phyloP scores from a whole-genome alignment of 768 basidiomycete genomes.

The Vishniacozyma victoriae region DNA sequence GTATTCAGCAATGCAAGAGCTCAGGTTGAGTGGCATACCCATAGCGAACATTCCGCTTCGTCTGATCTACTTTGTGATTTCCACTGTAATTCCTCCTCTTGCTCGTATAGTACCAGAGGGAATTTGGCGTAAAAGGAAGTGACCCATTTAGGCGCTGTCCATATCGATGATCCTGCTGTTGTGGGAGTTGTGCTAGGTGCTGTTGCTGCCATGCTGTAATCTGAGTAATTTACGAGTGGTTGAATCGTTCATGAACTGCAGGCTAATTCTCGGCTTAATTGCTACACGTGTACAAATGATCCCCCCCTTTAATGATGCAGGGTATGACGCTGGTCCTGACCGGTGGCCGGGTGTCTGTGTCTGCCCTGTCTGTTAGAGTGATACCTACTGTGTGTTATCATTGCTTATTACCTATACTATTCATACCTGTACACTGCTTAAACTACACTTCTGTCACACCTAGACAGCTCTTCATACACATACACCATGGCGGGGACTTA shows the following conservation, averaged over 20 bases:
- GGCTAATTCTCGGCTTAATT: too few species aligned
- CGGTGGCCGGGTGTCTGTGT: too few species aligned
- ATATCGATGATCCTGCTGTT: neutral
- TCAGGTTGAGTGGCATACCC: conserved; percentile 10
- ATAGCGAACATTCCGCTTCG: conserved; percentile 5
- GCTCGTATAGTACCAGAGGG: conserved; percentile 29
- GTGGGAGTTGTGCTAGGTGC: neutral
- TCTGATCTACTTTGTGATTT: conserved; percentile 1
- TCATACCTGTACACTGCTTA: too few species aligned
- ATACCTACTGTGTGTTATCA: too few species aligned
- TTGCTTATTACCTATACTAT: too few species aligned
- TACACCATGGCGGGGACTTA: too few species aligned
- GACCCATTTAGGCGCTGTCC: conserved; percentile 29
- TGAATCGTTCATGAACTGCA: neutral
- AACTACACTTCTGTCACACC: too few species aligned
- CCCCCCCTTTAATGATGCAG: too few species aligned
- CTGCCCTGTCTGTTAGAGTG: too few species aligned
- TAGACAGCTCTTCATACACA: too few species aligned
- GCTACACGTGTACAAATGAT: too few species aligned
- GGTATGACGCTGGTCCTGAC: too few species aligned
- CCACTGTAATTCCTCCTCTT: conserved; percentile 26
- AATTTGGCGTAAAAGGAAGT: conserved; percentile 28
- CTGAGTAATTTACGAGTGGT: neutral
- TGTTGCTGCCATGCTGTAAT: conserved; percentile 5
- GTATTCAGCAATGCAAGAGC: conserved; percentile 1